phyloP scores from a whole-genome alignment of 208 protist genomes.

The Vickermania ingenoplastis region DNA sequence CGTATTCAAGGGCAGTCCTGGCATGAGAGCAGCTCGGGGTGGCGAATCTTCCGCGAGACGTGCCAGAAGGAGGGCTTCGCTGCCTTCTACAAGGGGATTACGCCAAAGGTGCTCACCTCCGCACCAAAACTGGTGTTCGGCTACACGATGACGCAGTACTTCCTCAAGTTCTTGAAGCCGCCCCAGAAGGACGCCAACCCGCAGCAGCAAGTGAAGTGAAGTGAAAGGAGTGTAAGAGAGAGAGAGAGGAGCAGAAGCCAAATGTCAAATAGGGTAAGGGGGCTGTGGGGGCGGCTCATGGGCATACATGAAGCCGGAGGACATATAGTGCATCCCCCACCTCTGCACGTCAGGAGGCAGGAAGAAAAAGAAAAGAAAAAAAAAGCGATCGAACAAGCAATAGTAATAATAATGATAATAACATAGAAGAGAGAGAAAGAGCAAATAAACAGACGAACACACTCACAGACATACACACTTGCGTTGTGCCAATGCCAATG shows the following conservation, averaged over 20 bases:
- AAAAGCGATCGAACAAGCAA: too few species aligned
- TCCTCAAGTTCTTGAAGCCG: constrained; percentile 35
- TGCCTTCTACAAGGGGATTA: constrained; percentile 83
- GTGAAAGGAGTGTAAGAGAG: too few species aligned
- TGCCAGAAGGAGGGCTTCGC: constrained; percentile 42
- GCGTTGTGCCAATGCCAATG: too few species aligned
- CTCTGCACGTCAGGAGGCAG: too few species aligned
- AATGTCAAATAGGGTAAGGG: neutral
- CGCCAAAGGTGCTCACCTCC: constrained; percentile 60
- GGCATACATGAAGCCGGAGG: too few species aligned
- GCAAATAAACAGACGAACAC: too few species aligned
- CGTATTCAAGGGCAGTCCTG: constrained; percentile 63
- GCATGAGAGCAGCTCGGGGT: constrained; percentile 31
- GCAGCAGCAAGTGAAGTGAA: neutral
- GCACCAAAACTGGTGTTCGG: constrained; percentile 75
- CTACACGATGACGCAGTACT: constrained; percentile 83
- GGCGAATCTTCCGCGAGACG: constrained; percentile 38
- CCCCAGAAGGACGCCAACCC: neutral
- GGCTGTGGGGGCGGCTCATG: neutral
- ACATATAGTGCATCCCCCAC: too few species aligned
- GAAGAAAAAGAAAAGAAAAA: too few species aligned
- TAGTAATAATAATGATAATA: too few species aligned
- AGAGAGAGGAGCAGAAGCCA: neutral
- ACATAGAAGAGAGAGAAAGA: too few species aligned
- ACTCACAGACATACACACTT: too few species aligned